Evolutionary conservation across 2,329 filamentous ascomycete genomes (phyloP).

Genomic region (Verticillium tricorpus): DNA sequence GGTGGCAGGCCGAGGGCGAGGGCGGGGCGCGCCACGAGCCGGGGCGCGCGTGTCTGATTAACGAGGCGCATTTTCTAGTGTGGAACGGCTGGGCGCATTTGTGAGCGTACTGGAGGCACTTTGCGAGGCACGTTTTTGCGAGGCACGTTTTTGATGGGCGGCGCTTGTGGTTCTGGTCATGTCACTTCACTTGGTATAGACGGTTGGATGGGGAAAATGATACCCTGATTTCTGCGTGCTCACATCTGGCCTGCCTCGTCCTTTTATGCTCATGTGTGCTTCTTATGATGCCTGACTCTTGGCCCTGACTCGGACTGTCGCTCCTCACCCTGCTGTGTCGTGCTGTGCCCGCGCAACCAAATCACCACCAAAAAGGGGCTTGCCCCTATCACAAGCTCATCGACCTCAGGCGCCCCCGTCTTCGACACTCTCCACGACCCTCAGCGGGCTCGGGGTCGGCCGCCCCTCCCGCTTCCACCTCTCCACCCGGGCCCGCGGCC

Average conservation of each 20-base stretch:
- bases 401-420: not conserved
- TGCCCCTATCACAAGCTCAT: too few relatives aligned
- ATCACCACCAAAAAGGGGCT: too few relatives aligned
- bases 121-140: too few relatives aligned
- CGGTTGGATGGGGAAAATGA: not conserved
- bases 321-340: too few relatives aligned
- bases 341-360: too few relatives aligned
- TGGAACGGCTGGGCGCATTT: slow-evolving; percentile 57
- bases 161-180: too few relatives aligned
- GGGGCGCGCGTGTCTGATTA: slow-evolving; percentile 50
- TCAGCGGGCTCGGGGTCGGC: not conserved
- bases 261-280: too few relatives aligned
- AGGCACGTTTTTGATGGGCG: too few relatives aligned
- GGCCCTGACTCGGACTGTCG: too few relatives aligned
- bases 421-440: not conserved
- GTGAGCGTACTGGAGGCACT: slow-evolving; percentile 16
- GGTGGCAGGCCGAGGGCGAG: slow-evolving; percentile 30
- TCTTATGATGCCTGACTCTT: too few relatives aligned
- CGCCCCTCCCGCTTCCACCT: not conserved
- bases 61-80: slow-evolving; percentile 57
- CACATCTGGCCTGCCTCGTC: too few relatives aligned
- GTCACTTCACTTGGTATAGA: not conserved
- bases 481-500: not conserved
- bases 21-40: slow-evolving; percentile 32
- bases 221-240: not conserved